Evolutionary conservation across 495 filamentous ascomycete genomes (phyloP).

Genomic region (Penicillium coffeae): DNA sequence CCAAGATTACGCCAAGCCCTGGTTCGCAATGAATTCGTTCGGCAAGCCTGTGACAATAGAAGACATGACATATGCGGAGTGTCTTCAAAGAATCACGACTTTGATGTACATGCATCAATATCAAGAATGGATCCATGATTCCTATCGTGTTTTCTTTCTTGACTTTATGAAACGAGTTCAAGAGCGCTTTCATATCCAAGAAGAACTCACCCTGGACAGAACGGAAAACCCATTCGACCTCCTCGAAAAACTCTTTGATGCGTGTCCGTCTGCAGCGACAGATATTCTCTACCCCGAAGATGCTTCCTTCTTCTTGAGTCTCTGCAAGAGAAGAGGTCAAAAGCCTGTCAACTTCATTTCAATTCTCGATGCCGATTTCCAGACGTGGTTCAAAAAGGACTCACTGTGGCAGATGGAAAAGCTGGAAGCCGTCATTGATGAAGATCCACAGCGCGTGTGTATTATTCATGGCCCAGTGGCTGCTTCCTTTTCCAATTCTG

Average conservation of each 20-base stretch:
- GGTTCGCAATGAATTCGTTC: slow-evolving; percentile 87
- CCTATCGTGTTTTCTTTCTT: slow-evolving; percentile 72
- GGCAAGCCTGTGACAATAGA: slow-evolving; percentile 82
- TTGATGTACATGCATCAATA: slow-evolving; percentile 95
- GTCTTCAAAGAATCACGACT: slow-evolving; percentile 89
- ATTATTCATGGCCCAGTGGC: slow-evolving; percentile 96
- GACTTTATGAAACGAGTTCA: slow-evolving; percentile 96
- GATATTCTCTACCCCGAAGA: slow-evolving; percentile 97
- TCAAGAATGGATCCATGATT: slow-evolving; percentile 87
- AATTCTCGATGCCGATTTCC: slow-evolving; percentile 87
- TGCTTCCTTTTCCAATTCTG: slow-evolving; percentile 78
- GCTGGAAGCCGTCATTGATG: slow-evolving; percentile 87
- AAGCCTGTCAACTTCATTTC: slow-evolving; percentile 97
- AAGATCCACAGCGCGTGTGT: slow-evolving; percentile 91
- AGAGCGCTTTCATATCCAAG: slow-evolving; percentile 71
- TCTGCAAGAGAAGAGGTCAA: slow-evolving; percentile 87
- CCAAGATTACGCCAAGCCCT: slow-evolving; percentile 96
- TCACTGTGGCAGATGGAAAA: slow-evolving; percentile 99
- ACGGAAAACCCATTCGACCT: slow-evolving; percentile 71
- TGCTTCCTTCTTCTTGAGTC: slow-evolving; percentile 87
- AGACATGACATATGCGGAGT: slow-evolving; percentile 96
- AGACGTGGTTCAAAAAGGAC: slow-evolving; percentile 99
- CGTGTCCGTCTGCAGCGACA: slow-evolving; percentile 77
- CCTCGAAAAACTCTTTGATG: slow-evolving; percentile 75
- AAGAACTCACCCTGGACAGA: slow-evolving; percentile 71